A percentile compares a stretch with the other conserved stretches of the same genome.
Evolutionary conservation across 2,329 filamentous ascomycete species (phyloP).

Genomic region (Talaromyces verruculosus): DNA sequence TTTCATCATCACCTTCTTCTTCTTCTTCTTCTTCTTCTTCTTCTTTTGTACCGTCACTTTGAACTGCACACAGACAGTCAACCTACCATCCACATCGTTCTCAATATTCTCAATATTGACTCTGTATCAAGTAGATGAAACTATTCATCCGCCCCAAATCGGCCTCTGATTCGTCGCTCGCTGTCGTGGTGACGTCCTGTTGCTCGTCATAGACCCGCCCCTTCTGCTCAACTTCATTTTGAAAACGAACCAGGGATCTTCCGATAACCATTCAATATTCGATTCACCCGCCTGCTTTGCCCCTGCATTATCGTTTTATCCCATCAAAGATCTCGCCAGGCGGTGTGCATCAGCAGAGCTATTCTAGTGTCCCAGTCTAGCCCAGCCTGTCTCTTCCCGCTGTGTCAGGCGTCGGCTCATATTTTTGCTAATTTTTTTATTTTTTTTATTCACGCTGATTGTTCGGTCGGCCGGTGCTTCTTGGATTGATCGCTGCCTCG

Average conservation of each 20-base stretch:
- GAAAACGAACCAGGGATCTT: background rate
- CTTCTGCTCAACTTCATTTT: background rate
- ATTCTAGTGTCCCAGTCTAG: background rate
- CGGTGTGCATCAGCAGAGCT: slow-evolving; percentile 9
- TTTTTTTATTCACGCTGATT: background rate
- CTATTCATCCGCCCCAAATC: background rate
- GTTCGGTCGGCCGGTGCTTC: background rate
- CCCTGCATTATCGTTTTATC: background rate
- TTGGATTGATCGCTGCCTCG: slow-evolving; percentile 8
- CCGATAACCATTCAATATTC: background rate
- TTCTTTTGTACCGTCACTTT: background rate
- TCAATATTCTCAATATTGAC: background rate
- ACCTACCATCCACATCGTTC: background rate
- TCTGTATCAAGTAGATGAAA: background rate
- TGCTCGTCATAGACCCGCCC: slow-evolving; percentile 18
- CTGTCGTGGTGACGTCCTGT: slow-evolving; percentile 6
- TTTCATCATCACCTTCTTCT: background rate
- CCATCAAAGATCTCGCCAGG: background rate
- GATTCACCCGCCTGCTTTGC: background rate
- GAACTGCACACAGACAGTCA: background rate
- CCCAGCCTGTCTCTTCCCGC: slow-evolving; percentile 7
- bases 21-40: no score
- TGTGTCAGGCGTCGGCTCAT: slow-evolving; percentile 2
- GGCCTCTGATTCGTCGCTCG: background rate
- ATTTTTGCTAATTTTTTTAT: background rate